A percentile compares a stretch with the other conserved stretches of the same genome.
phyloP scores from a whole-genome alignment of 176 grass and related monocot genomes.

The Coix lacrymajobi region DNA sequence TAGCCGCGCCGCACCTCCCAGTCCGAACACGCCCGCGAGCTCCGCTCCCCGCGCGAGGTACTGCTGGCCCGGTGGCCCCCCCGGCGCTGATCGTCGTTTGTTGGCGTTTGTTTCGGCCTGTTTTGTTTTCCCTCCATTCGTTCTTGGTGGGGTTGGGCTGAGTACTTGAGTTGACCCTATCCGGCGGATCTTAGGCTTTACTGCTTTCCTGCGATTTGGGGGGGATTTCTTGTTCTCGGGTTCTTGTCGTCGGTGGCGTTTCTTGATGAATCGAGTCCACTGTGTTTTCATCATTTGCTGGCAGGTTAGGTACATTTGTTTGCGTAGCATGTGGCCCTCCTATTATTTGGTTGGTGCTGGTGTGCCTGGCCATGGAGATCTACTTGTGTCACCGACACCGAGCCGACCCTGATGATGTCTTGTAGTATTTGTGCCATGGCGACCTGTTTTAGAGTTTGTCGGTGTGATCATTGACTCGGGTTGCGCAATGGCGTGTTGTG shows the following conservation, averaged over 20 bases:
- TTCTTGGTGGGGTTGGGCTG: background rate
- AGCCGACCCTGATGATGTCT: background rate
- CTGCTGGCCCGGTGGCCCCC: background rate
- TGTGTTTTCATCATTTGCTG: background rate
- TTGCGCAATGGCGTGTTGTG: background rate
- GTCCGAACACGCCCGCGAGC: background rate
- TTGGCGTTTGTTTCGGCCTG: background rate
- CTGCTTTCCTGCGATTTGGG: background rate
- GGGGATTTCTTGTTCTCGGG: constrained; percentile 19
- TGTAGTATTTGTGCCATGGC: background rate
- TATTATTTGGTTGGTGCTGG: background rate
- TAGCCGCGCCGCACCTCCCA: background rate
- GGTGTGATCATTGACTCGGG: background rate
- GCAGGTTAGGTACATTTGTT: constrained; percentile 12
- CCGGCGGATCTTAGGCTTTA: constrained; percentile 14
- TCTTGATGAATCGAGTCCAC: background rate
- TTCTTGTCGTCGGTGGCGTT: background rate
- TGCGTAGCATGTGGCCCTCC: background rate
- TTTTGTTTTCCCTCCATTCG: background rate
- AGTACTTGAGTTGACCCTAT: background rate
- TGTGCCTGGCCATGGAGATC: constrained; percentile 15
- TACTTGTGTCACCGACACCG: constrained; percentile 10
- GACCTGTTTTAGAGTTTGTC: background rate
- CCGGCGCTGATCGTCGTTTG: constrained; percentile 14
- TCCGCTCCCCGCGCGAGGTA: background rate